Evolutionary conservation across 2,329 filamentous ascomycete genomes (phyloP).

Genomic region (Colletotrichum melonis): DNA sequence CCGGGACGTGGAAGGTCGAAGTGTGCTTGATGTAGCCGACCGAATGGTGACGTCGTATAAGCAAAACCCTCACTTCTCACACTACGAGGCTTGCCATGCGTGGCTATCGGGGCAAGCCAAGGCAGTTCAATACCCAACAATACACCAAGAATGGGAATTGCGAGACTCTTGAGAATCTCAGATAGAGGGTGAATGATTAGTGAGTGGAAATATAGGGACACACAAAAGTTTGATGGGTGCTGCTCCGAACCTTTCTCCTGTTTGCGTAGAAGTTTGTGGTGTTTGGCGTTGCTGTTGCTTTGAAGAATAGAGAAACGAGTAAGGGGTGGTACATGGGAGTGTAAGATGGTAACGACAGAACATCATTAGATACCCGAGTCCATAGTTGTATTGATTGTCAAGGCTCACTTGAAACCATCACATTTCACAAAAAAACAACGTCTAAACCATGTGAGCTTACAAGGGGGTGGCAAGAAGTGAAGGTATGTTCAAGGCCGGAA

Average conservation of each 20-base stretch:
- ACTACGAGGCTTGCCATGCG: slow-evolving; percentile 58
- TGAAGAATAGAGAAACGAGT: not conserved
- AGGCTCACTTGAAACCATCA: not conserved
- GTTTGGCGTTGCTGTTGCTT: not conserved
- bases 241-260: not conserved
- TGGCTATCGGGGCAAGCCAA: slow-evolving; percentile 53
- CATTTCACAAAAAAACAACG: not conserved
- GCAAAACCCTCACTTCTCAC: slow-evolving; percentile 50
- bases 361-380: slow-evolving; percentile 15
- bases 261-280: not conserved
- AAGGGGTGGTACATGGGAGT: not conserved
- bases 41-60: slow-evolving; percentile 47
- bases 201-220: not conserved
- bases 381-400: not conserved
- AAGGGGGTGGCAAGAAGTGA: not conserved
- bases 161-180: not conserved
- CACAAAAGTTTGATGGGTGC: slow-evolving; percentile 11
- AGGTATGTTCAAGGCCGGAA: not conserved
- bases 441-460: not conserved
- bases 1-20: slow-evolving; percentile 55
- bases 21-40: slow-evolving; percentile 60
- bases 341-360: not conserved
- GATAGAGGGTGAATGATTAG: too few species aligned
- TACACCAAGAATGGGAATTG: slow-evolving; percentile 54
- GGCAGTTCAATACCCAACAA: slow-evolving; percentile 52